Conservation (phyloP, 179 eudicot genomes). For the Patellifolia procumbens region DNA sequence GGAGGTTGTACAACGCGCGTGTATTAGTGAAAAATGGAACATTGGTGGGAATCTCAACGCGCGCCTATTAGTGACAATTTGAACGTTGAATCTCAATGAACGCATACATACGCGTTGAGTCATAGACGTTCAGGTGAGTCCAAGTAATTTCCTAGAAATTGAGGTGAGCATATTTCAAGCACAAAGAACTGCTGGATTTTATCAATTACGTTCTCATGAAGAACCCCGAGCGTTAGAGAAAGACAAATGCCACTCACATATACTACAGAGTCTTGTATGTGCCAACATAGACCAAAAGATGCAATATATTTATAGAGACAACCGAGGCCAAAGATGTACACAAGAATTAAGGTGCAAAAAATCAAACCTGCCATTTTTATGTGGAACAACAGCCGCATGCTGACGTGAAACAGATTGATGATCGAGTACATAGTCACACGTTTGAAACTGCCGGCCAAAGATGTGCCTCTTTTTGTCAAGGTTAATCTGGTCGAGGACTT, state of each 20-base stretch:
- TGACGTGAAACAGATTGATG: conserved; percentile 98
- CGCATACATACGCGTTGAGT: no score
- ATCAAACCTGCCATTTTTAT: conserved; percentile 87
- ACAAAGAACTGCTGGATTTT: neutral
- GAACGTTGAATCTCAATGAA: no score
- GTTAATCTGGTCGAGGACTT: conserved; percentile 60
- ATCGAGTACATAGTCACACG: conserved; percentile 94
- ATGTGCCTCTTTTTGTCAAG: conserved; percentile 75
- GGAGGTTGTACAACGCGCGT: no score
- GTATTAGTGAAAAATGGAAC: no score
- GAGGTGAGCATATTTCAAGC: no score
- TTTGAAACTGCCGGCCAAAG: conserved; percentile 86
- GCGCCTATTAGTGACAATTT: no score
- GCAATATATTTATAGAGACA: neutral
- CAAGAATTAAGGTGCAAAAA: neutral
- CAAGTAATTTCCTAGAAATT: no score
- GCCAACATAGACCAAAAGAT: neutral
- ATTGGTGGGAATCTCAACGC: no score
- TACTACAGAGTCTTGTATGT: neutral
- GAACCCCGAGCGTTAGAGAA: neutral
- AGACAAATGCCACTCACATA: neutral
- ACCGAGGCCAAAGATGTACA: neutral
- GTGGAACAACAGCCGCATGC: conserved; percentile 96
- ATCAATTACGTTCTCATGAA: neutral
- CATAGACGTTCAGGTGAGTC: no score